Percentiles rank a stretch among this genome's conserved stretches.
Evolutionary conservation across 139 green algal species (phyloP).

Genomic region (Zygnema circumcarinatum): DNA sequence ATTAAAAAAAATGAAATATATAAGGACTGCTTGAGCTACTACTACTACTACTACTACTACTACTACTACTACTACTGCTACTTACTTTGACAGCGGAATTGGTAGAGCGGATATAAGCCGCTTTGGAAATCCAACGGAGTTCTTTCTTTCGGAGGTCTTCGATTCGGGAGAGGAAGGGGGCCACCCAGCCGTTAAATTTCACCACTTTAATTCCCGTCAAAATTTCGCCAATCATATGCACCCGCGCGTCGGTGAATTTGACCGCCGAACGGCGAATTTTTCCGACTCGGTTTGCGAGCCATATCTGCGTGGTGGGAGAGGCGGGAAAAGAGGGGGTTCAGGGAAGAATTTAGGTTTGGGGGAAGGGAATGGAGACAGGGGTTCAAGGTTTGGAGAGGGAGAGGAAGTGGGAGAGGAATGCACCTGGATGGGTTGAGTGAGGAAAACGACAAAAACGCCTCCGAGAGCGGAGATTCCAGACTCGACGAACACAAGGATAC

Average conservation of each 20-base stretch:
- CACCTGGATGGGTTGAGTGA: constrained; percentile 33
- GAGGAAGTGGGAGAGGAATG: neutral
- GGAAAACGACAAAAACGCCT: constrained; percentile 40
- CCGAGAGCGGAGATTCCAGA: constrained; percentile 32
- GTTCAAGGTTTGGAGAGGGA: neutral
- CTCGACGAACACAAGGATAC: constrained; percentile 26
- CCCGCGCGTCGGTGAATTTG: constrained; percentile 39
- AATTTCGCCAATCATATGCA: constrained; percentile 46
- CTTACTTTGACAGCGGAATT: constrained; percentile 48
- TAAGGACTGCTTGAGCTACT: too few relatives aligned
- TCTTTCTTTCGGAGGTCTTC: constrained; percentile 20
- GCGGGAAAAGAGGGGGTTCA: neutral
- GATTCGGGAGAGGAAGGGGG: constrained; percentile 39
- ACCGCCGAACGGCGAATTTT: constrained; percentile 30
- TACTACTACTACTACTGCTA: too few relatives aligned
- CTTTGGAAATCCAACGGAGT: constrained; percentile 25
- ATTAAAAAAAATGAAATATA: neutral
- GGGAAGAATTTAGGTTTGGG: neutral
- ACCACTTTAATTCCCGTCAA: constrained; percentile 34
- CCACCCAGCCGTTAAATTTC: constrained; percentile 49
- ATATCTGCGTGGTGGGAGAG: constrained; percentile 16
- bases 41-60: too few relatives aligned
- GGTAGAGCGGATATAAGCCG: constrained; percentile 39
- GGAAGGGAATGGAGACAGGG: neutral
- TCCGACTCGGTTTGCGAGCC: constrained; percentile 24